Conservation (phyloP, 331 rosid species). For the Saraca asoca region DNA sequence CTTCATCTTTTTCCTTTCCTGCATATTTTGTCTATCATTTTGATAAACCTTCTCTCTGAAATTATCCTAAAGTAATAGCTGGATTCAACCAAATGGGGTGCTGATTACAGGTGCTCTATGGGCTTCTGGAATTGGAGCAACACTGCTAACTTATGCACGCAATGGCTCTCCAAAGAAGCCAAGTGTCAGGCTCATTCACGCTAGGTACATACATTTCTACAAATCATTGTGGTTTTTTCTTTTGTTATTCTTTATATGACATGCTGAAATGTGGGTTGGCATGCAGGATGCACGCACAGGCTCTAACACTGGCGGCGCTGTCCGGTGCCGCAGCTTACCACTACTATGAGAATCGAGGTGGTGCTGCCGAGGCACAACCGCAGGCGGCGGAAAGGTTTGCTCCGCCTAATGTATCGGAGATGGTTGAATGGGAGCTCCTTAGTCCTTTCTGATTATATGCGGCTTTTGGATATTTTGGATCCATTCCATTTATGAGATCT, state of each 20-base stretch:
- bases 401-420: conserved; percentile 14
- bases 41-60: background rate
- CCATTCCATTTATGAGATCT: too few species aligned
- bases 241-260: background rate
- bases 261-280: background rate
- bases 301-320: conserved; percentile 70
- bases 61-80: background rate
- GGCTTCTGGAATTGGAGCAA: conserved; percentile 81
- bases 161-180: conserved; percentile 64
- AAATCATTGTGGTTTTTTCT: too few species aligned
- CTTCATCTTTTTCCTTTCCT: too few species aligned
- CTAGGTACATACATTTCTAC: conserved; percentile 46
- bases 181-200: conserved; percentile 82
- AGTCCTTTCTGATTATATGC: conserved; percentile 19
- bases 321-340: conserved; percentile 70
- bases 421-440: conserved; percentile 20
- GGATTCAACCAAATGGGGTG: background rate
- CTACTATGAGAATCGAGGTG: conserved; percentile 60
- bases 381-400: background rate
- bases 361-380: conserved; percentile 5
- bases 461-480: too few species aligned
- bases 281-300: conserved; percentile 84
- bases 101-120: conserved; percentile 61
- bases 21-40: background rate
- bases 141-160: conserved; percentile 57